Percentiles rank a stretch among this genome's conserved stretches.
Conservation (phyloP, 192 early-diverging fungal species). For the Rhizophagus sp. region DNA sequence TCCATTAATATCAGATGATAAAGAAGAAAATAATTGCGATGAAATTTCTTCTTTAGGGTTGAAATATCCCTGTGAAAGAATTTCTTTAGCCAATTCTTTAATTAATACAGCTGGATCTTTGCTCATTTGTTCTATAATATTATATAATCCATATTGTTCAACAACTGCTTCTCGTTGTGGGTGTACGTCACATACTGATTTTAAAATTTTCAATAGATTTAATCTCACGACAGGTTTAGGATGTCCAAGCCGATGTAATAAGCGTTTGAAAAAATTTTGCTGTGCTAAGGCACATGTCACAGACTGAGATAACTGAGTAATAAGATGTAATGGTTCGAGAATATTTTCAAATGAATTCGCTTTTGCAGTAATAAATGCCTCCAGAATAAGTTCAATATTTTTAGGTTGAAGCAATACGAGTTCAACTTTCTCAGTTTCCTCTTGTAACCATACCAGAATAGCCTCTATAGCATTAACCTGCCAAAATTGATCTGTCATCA, state of each 20-base stretch:
- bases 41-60: neutral
- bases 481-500: conserved; percentile 59
- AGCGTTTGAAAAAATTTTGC: conserved; percentile 37
- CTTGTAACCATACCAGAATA: conserved; percentile 54
- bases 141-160: conserved; percentile 35
- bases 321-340: conserved; percentile 52
- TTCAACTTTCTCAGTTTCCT: conserved; percentile 44
- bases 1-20: neutral
- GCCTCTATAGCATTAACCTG: conserved; percentile 63
- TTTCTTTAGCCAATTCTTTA: conserved; percentile 49
- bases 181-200: conserved; percentile 46
- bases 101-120: conserved; percentile 52
- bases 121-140: conserved; percentile 38
- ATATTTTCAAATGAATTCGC: conserved; percentile 57
- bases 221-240: conserved; percentile 53
- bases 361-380: conserved; percentile 48
- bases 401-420: conserved; percentile 36
- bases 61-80: conserved; percentile 32
- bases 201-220: conserved; percentile 51
- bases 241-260: conserved; percentile 40
- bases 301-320: conserved; percentile 42
- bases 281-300: conserved; percentile 41
- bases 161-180: conserved; percentile 39
- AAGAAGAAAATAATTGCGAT: neutral
- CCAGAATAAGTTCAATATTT: conserved; percentile 41